A percentile compares a stretch with the other conserved stretches of the same genome.
These are phyloP conservation scores for Schizosaccharomyces japonicus DNA, from an alignment of 805 yeast species.

Conservation along the genomic window DNA sequence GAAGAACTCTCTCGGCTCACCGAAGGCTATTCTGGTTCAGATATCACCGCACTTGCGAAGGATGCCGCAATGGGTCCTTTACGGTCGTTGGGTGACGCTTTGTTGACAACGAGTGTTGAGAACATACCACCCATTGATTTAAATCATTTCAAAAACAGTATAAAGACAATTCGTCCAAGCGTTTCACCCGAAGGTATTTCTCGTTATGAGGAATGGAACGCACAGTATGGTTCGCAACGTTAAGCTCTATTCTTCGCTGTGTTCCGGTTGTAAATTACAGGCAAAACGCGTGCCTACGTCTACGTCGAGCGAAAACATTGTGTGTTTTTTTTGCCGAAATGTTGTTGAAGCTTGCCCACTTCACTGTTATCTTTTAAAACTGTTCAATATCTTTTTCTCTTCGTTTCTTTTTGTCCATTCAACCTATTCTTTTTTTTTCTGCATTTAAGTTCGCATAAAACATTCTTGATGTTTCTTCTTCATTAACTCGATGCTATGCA, in stretches of 20 bases:
- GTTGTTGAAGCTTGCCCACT: too few relatives aligned
- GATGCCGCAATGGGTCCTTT: constrained; percentile 72
- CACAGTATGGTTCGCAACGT: constrained; percentile 3
- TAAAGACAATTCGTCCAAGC: constrained; percentile 64
- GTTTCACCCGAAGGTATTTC: constrained; percentile 61
- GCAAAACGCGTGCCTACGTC: too few relatives aligned
- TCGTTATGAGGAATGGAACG: constrained; percentile 61
- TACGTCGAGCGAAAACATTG: too few relatives aligned
- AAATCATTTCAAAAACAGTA: constrained; percentile 49
- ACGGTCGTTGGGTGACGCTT: constrained; percentile 60
- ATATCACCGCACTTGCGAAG: constrained; percentile 80
- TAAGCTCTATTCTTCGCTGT: background rate
- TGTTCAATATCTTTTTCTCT: too few relatives aligned
- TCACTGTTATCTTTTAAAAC: too few relatives aligned
- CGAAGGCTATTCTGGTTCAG: constrained; percentile 66
- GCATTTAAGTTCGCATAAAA: too few relatives aligned
- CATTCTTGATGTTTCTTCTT: too few relatives aligned
- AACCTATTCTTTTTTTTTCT: too few relatives aligned
- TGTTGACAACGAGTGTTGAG: constrained; percentile 43
- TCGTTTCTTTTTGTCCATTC: too few relatives aligned
- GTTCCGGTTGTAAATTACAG: too few relatives aligned
- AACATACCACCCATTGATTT: constrained; percentile 54
- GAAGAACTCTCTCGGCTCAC: constrained; percentile 39
- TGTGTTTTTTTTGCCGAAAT: too few relatives aligned
- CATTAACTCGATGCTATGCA: too few relatives aligned